These are phyloP conservation scores for Dactylonectria macrodidyma DNA, from an alignment of 2,329 filamentous ascomycete genomes.

Conservation along the genomic window DNA sequence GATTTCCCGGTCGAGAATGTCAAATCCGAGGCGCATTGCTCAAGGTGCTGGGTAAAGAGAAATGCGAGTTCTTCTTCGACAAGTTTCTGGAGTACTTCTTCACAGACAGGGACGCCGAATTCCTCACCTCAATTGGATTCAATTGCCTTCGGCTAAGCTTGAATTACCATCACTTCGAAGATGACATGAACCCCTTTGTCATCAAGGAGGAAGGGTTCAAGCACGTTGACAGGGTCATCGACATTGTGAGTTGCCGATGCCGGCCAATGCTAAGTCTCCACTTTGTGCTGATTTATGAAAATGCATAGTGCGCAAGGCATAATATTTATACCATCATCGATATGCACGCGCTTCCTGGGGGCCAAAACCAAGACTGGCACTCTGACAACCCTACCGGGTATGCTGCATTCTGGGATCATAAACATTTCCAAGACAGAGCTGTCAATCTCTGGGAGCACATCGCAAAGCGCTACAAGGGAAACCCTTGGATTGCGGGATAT, in stretches of 20 bases:
- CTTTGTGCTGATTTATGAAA: background rate
- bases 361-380: conserved; percentile 65
- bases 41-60: conserved; percentile 67
- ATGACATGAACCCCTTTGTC: conserved; percentile 65
- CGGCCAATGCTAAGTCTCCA: background rate
- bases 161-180: conserved; percentile 71
- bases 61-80: conserved; percentile 73
- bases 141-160: conserved; percentile 72
- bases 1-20: conserved; percentile 70
- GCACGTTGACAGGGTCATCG: conserved; percentile 63
- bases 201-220: conserved; percentile 65
- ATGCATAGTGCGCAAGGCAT: conserved; percentile 53
- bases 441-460: conserved; percentile 61
- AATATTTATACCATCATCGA: conserved; percentile 62
- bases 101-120: conserved; percentile 69
- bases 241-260: conserved; percentile 47
- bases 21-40: conserved; percentile 68
- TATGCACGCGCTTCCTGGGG: conserved; percentile 60
- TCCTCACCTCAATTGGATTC: conserved; percentile 67
- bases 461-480: conserved; percentile 57
- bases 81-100: conserved; percentile 72
- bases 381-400: conserved; percentile 55
- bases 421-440: conserved; percentile 60
- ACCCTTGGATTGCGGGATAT: conserved; percentile 58
- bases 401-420: conserved; percentile 62